Evolutionary conservation across 805 yeast genomes (phyloP).

Genomic region (Ogataea trehaloabstinens): DNA sequence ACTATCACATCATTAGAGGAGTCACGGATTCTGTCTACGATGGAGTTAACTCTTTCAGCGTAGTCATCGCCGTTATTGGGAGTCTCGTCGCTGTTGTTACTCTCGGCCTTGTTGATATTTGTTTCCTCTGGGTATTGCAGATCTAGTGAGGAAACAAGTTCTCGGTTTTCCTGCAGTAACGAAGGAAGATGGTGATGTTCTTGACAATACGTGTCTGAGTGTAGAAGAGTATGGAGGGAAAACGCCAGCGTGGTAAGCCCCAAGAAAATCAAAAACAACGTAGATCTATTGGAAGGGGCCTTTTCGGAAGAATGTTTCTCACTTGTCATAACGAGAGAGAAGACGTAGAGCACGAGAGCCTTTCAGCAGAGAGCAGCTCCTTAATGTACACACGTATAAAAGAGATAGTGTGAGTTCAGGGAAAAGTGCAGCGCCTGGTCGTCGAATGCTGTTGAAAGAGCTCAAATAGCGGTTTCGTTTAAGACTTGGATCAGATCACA

Average conservation of each 20-base stretch:
- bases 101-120: constrained; percentile 2
- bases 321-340: not conserved
- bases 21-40: constrained; percentile 22
- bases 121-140: no score
- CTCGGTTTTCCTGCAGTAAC: no score
- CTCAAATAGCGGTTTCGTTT: no score
- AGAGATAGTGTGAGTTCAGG: no score
- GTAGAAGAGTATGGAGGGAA: not conserved
- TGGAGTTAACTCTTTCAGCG: constrained; percentile 16
- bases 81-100: no score
- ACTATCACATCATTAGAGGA: constrained; percentile 26
- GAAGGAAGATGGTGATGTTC: no score
- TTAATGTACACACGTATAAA: not conserved
- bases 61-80: constrained; percentile 10
- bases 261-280: not conserved
- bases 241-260: not conserved
- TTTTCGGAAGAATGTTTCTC: not conserved
- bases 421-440: no score
- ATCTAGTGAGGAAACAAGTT: no score
- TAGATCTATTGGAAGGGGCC: not conserved
- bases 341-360: not conserved
- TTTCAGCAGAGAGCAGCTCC: not conserved
- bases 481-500: constrained; percentile 1
- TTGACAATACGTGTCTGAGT: no score
- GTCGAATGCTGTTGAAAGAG: no score